These are phyloP conservation scores for Saccharomycopsis babjevae DNA, from an alignment of 805 yeast genomes.

Conservation along the genomic window DNA sequence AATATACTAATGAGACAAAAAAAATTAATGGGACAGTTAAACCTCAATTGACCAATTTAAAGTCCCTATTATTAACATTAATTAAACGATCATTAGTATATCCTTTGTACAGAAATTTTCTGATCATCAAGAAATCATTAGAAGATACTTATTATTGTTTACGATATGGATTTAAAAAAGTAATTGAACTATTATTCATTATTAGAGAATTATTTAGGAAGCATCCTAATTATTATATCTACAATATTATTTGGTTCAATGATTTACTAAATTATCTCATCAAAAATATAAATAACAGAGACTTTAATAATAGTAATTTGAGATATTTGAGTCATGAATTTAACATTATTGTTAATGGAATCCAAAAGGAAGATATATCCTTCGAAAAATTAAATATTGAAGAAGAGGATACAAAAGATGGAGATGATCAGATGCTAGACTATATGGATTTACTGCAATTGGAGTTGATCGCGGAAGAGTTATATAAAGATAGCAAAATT, in stretches of 20 bases:
- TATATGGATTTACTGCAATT: slow-evolving; percentile 5
- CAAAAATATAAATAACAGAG: slow-evolving; percentile 40
- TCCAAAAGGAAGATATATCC: slow-evolving; percentile 4
- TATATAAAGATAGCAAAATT: slow-evolving; percentile 9
- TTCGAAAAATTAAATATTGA: slow-evolving; percentile 15
- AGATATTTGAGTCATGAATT: slow-evolving; percentile 3
- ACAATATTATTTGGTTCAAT: slow-evolving; percentile 64
- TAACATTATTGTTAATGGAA: neutral
- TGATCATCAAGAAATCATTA: slow-evolving; percentile 55
- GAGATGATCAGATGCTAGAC: slow-evolving; percentile 6
- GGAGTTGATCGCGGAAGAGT: slow-evolving; percentile 15
- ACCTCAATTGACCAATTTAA: slow-evolving; percentile 25
- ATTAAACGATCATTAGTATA: slow-evolving; percentile 65
- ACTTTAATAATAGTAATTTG: neutral
- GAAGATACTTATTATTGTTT: slow-evolving; percentile 58
- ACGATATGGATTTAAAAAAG: slow-evolving; percentile 56
- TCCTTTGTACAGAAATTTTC: slow-evolving; percentile 71
- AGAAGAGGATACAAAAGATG: slow-evolving; percentile 6
- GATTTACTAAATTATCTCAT: slow-evolving; percentile 72
- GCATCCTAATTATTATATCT: slow-evolving; percentile 79
- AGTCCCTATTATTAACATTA: slow-evolving; percentile 48
- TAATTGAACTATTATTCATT: slow-evolving; percentile 50
- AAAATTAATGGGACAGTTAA: neutral
- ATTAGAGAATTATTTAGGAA: slow-evolving; percentile 65
- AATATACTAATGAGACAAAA: slow-evolving; percentile 21